Conservation (phyloP, 1,284 basidiomycete species). For the Marasmius oreades region DNA sequence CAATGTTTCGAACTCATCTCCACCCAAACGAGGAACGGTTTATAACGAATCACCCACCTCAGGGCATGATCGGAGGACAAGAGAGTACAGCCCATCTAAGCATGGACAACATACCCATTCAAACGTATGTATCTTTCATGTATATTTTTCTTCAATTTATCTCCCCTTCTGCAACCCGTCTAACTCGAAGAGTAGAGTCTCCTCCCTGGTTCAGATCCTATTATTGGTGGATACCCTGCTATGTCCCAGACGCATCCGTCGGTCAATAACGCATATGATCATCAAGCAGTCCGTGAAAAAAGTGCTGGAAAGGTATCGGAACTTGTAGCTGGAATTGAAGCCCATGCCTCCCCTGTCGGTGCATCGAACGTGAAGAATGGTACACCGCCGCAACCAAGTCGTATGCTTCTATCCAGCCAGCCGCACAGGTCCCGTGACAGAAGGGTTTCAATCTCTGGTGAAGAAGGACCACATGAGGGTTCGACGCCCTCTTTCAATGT, state of each 20-base stretch:
- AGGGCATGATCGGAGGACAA: not conserved
- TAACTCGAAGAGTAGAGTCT: not conserved
- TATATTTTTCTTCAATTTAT: too few relatives aligned
- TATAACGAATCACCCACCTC: not conserved
- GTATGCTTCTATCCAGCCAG: not conserved
- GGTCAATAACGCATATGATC: not conserved
- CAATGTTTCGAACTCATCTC: not conserved
- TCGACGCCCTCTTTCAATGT: constrained; percentile 13
- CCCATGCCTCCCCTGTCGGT: constrained; percentile 13
- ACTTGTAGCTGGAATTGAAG: constrained; percentile 22
- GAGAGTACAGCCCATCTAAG: not conserved
- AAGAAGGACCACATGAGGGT: not conserved
- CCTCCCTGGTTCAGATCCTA: not conserved
- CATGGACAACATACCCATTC: not conserved
- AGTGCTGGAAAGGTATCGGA: constrained; percentile 18
- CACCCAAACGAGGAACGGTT: not conserved
- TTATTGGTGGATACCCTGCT: not conserved
- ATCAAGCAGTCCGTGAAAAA: not conserved
- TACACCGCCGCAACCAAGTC: not conserved
- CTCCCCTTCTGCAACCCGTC: not conserved
- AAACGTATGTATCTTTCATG: not conserved
- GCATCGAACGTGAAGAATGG: not conserved
- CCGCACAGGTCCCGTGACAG: not conserved
- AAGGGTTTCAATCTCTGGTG: too few relatives aligned
- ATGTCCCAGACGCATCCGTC: not conserved